phyloP scores from a whole-genome alignment of 1,139 yeast species.

The Yamadazyma friedrichii region DNA sequence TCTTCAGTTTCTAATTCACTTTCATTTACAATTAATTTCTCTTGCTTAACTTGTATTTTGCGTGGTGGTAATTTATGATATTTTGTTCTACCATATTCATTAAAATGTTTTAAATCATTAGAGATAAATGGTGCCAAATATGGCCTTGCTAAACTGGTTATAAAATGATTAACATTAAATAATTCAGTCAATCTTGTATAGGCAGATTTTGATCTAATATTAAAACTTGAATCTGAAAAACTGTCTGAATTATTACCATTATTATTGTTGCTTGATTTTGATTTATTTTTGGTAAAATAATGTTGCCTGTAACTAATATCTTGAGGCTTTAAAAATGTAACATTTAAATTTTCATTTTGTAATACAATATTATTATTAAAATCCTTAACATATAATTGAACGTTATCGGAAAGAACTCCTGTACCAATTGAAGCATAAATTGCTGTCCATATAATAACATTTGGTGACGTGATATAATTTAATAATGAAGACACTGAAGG shows the following conservation, averaged over 20 bases:
- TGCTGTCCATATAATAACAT: slow-evolving; percentile 88
- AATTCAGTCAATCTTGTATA: slow-evolving; percentile 87
- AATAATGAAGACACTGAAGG: slow-evolving; percentile 70
- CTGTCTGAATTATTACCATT: slow-evolving; percentile 9
- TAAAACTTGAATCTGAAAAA: slow-evolving; percentile 16
- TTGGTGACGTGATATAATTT: slow-evolving; percentile 92
- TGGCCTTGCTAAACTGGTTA: slow-evolving; percentile 88
- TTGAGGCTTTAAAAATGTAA: slow-evolving; percentile 43
- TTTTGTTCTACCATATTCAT: slow-evolving; percentile 35
- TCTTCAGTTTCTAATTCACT: slow-evolving; percentile 7
- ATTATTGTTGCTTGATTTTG: slow-evolving; percentile 5
- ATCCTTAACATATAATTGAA: slow-evolving; percentile 70
- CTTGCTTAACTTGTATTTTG: slow-evolving; percentile 3
- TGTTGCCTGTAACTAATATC: slow-evolving; percentile 46
- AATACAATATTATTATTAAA: slow-evolving; percentile 56
- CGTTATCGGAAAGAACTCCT: slow-evolving; percentile 59
- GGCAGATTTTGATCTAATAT: slow-evolving; percentile 51
- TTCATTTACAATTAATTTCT: background rate
- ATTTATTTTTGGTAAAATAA: slow-evolving; percentile 25
- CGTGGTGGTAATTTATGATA: slow-evolving; percentile 16
- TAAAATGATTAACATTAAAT: slow-evolving; percentile 89
- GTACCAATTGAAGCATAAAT: slow-evolving; percentile 72
- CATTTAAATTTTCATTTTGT: slow-evolving; percentile 30
- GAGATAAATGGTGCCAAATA: slow-evolving; percentile 86
- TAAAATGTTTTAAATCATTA: slow-evolving; percentile 72